A percentile compares a stretch with the other conserved stretches of the same genome.
These are phyloP conservation scores for Plasmodium cynomolgi DNA, from an alignment of 169 alveolate species.

Conservation along the genomic window DNA sequence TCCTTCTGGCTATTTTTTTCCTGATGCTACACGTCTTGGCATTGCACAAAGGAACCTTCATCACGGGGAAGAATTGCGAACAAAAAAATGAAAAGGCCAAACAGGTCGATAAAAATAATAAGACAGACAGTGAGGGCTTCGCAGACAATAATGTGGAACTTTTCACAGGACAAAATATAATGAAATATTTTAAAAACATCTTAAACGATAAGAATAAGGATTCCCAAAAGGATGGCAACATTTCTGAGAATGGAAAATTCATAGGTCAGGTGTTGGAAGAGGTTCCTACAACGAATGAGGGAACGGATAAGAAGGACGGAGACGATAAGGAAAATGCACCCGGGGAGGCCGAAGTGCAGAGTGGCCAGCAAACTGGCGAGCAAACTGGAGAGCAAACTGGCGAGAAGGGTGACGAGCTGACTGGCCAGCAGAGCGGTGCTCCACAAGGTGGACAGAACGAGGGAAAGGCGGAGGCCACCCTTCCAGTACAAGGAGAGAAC, in stretches of 20 bases:
- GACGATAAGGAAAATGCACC: background rate
- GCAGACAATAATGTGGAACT: background rate
- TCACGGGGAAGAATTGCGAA: background rate
- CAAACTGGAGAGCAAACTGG: background rate
- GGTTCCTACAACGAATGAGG: background rate
- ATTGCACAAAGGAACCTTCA: background rate
- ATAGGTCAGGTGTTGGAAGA: background rate
- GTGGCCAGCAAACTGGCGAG: background rate
- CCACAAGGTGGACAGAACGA: background rate
- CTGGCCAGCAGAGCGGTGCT: too few species aligned
- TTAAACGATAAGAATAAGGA: background rate
- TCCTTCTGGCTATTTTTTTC: background rate
- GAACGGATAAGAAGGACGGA: background rate
- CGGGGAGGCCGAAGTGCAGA: background rate
- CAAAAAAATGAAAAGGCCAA: background rate
- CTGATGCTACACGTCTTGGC: background rate
- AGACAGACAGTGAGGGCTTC: background rate
- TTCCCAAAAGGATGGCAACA: background rate
- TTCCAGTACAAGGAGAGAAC: background rate
- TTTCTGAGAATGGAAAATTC: background rate
- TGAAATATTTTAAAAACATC: background rate
- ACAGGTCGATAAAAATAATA: background rate
- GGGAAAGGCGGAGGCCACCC: background rate
- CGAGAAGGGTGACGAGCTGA: background rate
- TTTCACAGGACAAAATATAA: background rate